A percentile compares a stretch with the other conserved stretches of the same genome.
Evolutionary conservation across 2,329 filamentous ascomycete species (phyloP).

Genomic region (Clonostachys sp.): DNA sequence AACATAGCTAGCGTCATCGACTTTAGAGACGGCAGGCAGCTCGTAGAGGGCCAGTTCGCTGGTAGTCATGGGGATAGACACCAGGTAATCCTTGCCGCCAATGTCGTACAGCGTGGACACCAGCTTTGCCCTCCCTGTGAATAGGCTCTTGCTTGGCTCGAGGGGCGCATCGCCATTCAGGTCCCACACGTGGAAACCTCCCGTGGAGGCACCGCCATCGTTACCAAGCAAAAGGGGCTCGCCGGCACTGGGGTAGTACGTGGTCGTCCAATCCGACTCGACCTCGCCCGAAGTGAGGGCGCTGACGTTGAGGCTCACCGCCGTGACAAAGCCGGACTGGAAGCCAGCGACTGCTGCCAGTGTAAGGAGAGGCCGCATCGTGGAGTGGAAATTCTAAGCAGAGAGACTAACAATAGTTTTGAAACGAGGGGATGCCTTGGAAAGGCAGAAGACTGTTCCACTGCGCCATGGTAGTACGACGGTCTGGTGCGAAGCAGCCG

Average conservation of each 20-base stretch:
- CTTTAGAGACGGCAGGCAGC: constrained; percentile 18
- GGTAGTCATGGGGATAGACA: constrained; percentile 36
- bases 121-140: constrained; percentile 39
- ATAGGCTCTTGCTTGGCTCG: constrained; percentile 18
- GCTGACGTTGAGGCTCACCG: constrained; percentile 18
- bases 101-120: constrained; percentile 30
- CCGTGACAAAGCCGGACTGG: not conserved
- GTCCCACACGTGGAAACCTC: constrained; percentile 32
- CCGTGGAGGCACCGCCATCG: constrained; percentile 34
- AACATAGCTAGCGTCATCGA: constrained; percentile 21
- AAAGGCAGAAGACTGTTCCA: no score
- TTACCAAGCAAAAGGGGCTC: constrained; percentile 36
- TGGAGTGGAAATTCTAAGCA: no score
- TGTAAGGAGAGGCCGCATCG: no score
- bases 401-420: no score
- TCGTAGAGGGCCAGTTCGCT: constrained; percentile 34
- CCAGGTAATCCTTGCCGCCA: constrained; percentile 25
- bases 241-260: constrained; percentile 25
- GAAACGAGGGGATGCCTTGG: no score
- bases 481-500: no score
- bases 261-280: constrained; percentile 33
- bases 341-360: not conserved
- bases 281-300: constrained; percentile 23
- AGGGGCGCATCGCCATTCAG: constrained; percentile 21
- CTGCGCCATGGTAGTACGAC: no score